Evolutionary conservation across 2,329 filamentous ascomycete species (phyloP), one percentile per base, ranked within the genome.

Genomic region (Fusarium anguioides): DNA sequence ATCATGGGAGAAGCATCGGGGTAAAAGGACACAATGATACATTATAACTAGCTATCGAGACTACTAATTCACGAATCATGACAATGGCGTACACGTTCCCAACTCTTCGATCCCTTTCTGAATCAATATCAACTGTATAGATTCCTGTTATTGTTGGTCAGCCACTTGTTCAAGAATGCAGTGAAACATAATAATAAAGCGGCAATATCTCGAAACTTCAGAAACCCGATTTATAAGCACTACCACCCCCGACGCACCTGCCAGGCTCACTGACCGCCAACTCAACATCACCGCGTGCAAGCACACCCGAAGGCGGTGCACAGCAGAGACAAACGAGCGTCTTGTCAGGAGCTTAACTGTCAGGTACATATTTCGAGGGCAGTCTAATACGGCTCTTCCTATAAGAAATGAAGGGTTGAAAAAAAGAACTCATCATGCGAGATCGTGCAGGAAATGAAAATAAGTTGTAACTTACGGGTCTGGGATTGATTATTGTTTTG

Each of bases 341-440:
- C 65, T 60, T 64, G 44, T 55, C 63, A 60, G 66, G 66, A 69
- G 66, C 66, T 70, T 69, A 64, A 26, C 67, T 70, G 42, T 41
- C 54, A 45, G 48, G 49, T 59, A 55, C 61, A 69, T 60, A 48
- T 70, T 71, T 70, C 72, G 72, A 57, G 69, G 72, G 74, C 71
- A 67, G 80, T 81, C 80, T 81, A 74, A 81, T 78, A 81, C 80
- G 80, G 80, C 80, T 81, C 80, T 81, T 81, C 80, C 80, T 81
- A 79, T 75, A 73, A 75, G 70, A 49, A 68, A 71, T 72, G 67
- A 65, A 74, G 79, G 79, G 78, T 78, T 78, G 77, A 75, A 75
- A 72, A 78, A 76, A 29, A 72, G 66, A 74, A 74, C 72, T 80
- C 80, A 81, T 81, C 80, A 81, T 81, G 68, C 72, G 73, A 72